Conservation (phyloP, 768 basidiomycete species). For the Panellus pusillus region DNA sequence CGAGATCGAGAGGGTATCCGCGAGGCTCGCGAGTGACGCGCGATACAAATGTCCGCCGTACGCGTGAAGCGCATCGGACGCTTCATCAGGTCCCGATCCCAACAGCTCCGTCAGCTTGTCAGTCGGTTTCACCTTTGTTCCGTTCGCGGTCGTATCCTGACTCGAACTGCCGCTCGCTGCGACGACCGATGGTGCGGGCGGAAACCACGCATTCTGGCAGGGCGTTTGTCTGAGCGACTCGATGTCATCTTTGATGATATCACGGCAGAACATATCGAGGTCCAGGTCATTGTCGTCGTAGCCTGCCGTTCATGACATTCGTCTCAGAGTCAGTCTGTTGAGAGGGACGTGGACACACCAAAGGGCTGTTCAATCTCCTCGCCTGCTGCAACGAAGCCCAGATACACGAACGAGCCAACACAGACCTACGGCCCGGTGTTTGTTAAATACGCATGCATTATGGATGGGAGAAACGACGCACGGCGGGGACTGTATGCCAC, state of each 20-base stretch:
- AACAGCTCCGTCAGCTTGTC: not conserved
- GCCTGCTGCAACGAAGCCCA: constrained; percentile 72
- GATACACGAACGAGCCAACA: constrained; percentile 68
- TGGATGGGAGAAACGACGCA: no score
- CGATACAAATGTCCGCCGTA: constrained; percentile 19
- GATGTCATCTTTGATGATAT: constrained; percentile 56
- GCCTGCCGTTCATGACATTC: constrained; percentile 31
- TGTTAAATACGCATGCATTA: no score
- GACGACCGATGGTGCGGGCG: not conserved
- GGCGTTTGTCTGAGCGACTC: constrained; percentile 51
- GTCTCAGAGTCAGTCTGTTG: not conserved
- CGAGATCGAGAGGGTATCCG: constrained; percentile 4
- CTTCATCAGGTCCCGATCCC: not conserved
- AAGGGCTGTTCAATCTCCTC: constrained; percentile 73
- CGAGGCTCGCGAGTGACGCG: constrained; percentile 17
- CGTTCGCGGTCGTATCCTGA: not conserved
- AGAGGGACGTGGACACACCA: constrained; percentile 35
- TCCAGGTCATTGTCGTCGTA: constrained; percentile 74
- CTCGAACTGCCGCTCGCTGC: no score
- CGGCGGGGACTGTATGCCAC: constrained; percentile 68
- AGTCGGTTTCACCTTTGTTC: not conserved
- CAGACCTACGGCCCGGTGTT: constrained; percentile 39
- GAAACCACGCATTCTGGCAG: constrained; percentile 43
- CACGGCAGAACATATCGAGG: constrained; percentile 61
- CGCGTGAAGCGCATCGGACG: not conserved